Evolutionary conservation across 495 filamentous ascomycete genomes (phyloP), one percentile per base, ranked within the genome.

Genomic region (Daldinia decipiens): DNA sequence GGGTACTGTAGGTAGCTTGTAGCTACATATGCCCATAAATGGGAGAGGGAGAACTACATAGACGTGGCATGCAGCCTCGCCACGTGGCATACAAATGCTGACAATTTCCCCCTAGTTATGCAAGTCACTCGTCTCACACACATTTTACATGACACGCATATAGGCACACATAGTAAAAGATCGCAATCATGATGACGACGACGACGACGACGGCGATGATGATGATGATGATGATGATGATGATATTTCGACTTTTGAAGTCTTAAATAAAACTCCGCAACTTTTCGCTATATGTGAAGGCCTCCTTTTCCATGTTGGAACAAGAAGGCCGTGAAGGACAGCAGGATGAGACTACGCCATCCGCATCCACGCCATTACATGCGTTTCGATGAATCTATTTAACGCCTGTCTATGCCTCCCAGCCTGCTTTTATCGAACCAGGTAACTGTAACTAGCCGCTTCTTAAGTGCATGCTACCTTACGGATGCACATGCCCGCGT

Each of bases 51-150:
- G 52, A 26, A 13, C 19, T 21, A 58, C 27, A n/a, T n/a, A 24
- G 63, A 72, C 50, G 59, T 72, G 65, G 55, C 60, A 54, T 13
- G 61, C 45, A 50, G 45, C 64, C 59, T 60, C n/a, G 64, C 59
- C 69, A 72, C 69, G 63, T 72, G 63, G 59, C 69, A 24, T 29
- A 29, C n/a, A n/a, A 29, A 62, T 38, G 40, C 38, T 5, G 17
- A 38, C 13, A 50, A 51, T 55, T 29, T 47, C n/a, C 27, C 47
- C 34, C 55, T 21, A 38, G 59, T 60, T 39, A 68, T 36, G 36
- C 27, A 50, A 21, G 17, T 55, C 57, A 47, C 53, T 15, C 36
- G 38, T 56, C 27, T 65, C 19, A 38, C 50, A 53, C 50, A 53
- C 26, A 53, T 29, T 56, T 19, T 36, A 34, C 19, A 26, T 31